phyloP scores from a whole-genome alignment of 352 stramenopile genomes.

The Pythium phragmiticola region DNA sequence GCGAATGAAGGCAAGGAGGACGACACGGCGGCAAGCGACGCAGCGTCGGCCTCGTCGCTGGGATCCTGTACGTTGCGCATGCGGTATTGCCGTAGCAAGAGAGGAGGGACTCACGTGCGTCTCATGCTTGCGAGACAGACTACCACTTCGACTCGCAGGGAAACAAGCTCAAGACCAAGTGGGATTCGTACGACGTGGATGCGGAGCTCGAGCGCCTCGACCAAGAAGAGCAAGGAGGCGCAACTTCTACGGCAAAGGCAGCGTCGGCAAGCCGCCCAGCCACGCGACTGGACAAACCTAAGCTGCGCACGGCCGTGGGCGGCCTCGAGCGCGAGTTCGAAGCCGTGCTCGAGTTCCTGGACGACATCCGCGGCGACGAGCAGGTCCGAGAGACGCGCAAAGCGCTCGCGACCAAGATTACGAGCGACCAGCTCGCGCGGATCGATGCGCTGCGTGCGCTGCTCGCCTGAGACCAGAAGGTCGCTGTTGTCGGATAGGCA shows the following conservation, averaged over 20 bases:
- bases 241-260: not conserved
- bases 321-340: slow-evolving; percentile 80
- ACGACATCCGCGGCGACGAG: slow-evolving; percentile 66
- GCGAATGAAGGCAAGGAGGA: slow-evolving; percentile 37
- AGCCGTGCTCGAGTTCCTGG: slow-evolving; percentile 71
- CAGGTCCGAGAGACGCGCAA: slow-evolving; percentile 72
- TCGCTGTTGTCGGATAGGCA: not conserved
- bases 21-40: slow-evolving; percentile 17
- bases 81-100: not conserved
- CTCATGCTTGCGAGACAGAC: slow-evolving; percentile 31
- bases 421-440: slow-evolving; percentile 58
- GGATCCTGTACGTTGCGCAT: slow-evolving; percentile 56
- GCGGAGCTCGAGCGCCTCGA: slow-evolving; percentile 73
- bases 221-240: slow-evolving; percentile 36
- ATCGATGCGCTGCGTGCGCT: slow-evolving; percentile 56
- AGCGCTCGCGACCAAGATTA: slow-evolving; percentile 61
- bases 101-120: not conserved
- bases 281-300: slow-evolving; percentile 34
- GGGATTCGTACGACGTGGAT: slow-evolving; percentile 80
- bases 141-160: slow-evolving; percentile 86
- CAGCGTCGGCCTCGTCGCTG: slow-evolving; percentile 39
- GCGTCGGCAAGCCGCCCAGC: slow-evolving; percentile 5
- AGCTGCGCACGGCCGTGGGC: slow-evolving; percentile 39
- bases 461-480: slow-evolving; percentile 8
- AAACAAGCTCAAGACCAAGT: slow-evolving; percentile 88